Conservation (phyloP, 176 grass and related monocot species). For the Typha latifolia region DNA sequence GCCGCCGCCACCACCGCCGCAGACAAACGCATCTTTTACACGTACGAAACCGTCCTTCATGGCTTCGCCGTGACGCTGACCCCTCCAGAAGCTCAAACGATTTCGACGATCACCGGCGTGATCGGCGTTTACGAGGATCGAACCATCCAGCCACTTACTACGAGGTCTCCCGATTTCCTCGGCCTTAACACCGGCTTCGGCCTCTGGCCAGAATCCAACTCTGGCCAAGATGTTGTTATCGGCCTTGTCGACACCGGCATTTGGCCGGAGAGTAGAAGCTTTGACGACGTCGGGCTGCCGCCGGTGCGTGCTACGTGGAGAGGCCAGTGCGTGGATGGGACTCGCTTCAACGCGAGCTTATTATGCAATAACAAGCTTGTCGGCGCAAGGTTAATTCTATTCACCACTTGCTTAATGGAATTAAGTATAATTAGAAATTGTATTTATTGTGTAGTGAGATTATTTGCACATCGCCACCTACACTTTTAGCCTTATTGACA, state of each 20-base stretch:
- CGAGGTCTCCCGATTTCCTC: constrained; percentile 38
- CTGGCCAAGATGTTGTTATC: constrained; percentile 30
- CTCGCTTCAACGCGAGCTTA: constrained; percentile 11
- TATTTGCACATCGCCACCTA: no score
- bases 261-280: constrained; percentile 39
- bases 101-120: constrained; percentile 23
- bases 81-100: constrained; percentile 12
- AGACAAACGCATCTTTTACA: constrained; percentile 21
- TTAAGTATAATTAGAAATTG: no score
- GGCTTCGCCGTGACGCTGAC: constrained; percentile 30
- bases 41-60: constrained; percentile 37
- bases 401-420: no score
- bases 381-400: constrained; percentile 1
- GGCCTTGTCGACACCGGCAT: constrained; percentile 34
- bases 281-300: constrained; percentile 19
- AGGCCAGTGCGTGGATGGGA: constrained; percentile 15
- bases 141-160: constrained; percentile 7
- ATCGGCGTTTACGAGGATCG: constrained; percentile 15
- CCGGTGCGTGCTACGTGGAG: constrained; percentile 20
- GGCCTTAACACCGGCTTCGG: constrained; percentile 23
- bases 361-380: constrained; percentile 42
- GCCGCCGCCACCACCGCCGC: neutral
- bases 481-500: no score
- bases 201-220: constrained; percentile 22
- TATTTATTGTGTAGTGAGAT: no score